These are phyloP conservation scores for Osmanthus fragrans DNA, from an alignment of 257 asterid genomes.

Conservation along the genomic window DNA sequence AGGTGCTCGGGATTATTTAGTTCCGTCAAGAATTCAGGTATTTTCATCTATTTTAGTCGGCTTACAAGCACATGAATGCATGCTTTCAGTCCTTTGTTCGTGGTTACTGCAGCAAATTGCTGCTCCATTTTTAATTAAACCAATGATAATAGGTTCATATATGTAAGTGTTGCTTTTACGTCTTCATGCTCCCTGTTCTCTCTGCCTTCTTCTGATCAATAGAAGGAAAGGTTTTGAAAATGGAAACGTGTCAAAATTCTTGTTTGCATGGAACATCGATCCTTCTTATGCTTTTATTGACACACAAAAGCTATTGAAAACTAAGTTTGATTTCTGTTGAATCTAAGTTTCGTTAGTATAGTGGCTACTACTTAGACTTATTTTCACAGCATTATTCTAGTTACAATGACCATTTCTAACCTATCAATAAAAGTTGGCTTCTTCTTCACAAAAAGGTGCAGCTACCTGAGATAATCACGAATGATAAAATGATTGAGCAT, in stretches of 20 bases:
- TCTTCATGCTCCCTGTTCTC: neutral
- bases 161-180: neutral
- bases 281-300: neutral
- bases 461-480: neutral
- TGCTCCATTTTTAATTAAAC: neutral
- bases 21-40: conserved; percentile 99
- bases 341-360: neutral
- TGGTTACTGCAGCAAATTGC: neutral
- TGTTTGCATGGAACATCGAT: neutral
- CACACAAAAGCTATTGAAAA: neutral
- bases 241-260: neutral
- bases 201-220: conserved; percentile 3
- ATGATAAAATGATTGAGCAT: neutral
- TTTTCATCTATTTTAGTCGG: conserved; percentile 14
- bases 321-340: neutral
- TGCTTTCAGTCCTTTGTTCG: conserved; percentile 3
- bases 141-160: neutral
- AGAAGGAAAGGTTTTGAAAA: no score
- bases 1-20: conserved; percentile 99
- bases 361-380: neutral
- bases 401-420: neutral
- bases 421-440: neutral
- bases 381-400: neutral
- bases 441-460: neutral
- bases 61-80: neutral